Conservation (phyloP, 352 stramenopile genomes). For the Phytophthora fragariaefolia region DNA sequence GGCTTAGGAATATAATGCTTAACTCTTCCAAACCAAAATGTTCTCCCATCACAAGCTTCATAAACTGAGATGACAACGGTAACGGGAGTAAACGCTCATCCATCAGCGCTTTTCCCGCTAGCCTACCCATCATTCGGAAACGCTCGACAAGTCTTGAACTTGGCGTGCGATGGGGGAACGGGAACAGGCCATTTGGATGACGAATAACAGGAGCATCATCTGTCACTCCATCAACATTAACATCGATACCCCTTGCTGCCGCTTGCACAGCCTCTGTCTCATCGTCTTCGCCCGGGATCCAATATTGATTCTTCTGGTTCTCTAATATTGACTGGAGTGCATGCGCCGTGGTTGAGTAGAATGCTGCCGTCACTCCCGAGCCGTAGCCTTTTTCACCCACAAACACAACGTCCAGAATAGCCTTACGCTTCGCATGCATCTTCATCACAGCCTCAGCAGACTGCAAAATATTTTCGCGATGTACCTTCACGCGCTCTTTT, state of each 20-base stretch:
- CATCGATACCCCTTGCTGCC: conserved; percentile 7
- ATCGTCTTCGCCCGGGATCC: conserved; percentile 65
- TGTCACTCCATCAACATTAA: conserved; percentile 15
- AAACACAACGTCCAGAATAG: conserved; percentile 87
- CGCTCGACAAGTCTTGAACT: conserved; percentile 59
- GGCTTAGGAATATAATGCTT: conserved; percentile 62
- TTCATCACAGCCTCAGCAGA: conserved; percentile 86
- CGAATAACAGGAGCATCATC: conserved; percentile 63
- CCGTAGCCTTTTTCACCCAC: conserved; percentile 87
- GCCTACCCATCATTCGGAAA: conserved; percentile 83
- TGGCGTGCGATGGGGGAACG: conserved; percentile 52
- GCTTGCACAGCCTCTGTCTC: conserved; percentile 25
- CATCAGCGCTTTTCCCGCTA: conserved; percentile 86
- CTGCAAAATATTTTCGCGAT: conserved; percentile 75
- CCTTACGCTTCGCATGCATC: conserved; percentile 85
- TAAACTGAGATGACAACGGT: conserved; percentile 77
- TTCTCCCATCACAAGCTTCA: conserved; percentile 78
- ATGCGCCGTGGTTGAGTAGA: conserved; percentile 82
- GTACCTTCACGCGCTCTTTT: conserved; percentile 88
- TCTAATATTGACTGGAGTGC: conserved; percentile 66
- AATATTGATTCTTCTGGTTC: conserved; percentile 55
- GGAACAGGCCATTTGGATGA: conserved; percentile 82
- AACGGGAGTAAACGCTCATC: conserved; percentile 80
- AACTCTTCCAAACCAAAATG: conserved; percentile 60
- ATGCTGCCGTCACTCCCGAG: conserved; percentile 83